phyloP scores from a whole-genome alignment of 75 land plant species.

The Selaginella moellendorffii region DNA sequence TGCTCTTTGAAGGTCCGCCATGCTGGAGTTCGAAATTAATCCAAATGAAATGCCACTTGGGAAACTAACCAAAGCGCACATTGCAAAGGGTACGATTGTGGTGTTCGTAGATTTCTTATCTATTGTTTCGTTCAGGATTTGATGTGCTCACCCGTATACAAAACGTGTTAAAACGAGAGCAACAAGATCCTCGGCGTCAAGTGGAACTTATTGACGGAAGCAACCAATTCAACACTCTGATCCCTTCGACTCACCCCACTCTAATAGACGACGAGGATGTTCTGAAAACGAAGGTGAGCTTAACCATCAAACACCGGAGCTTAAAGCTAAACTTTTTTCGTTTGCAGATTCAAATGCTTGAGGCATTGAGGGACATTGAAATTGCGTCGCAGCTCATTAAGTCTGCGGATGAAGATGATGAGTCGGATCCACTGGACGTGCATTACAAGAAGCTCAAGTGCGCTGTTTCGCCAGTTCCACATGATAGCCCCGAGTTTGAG shows the following conservation, averaged over 20 bases:
- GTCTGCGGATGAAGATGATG: slow-evolving; percentile 41
- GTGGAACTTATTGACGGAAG: slow-evolving; percentile 80
- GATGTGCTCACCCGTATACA: slow-evolving; percentile 87
- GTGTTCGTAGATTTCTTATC: not conserved
- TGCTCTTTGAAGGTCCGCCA: slow-evolving; percentile 64
- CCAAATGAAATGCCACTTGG: slow-evolving; percentile 97
- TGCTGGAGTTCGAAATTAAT: slow-evolving; percentile 98
- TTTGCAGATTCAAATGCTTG: slow-evolving; percentile 77
- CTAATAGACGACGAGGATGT: slow-evolving; percentile 58
- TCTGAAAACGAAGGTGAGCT: slow-evolving; percentile 68
- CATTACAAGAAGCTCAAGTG: slow-evolving; percentile 80
- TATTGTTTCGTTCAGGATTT: slow-evolving; percentile 41
- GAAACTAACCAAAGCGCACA: slow-evolving; percentile 82
- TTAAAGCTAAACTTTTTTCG: not conserved
- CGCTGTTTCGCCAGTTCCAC: slow-evolving; percentile 54
- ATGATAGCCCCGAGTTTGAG: slow-evolving; percentile 66
- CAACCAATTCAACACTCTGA: slow-evolving; percentile 88
- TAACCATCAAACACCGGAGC: not conserved
- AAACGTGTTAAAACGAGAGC: slow-evolving; percentile 34
- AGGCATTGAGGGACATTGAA: slow-evolving; percentile 93
- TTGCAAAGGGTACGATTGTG: slow-evolving; percentile 48
- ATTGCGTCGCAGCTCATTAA: slow-evolving; percentile 79
- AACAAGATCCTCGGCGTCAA: slow-evolving; percentile 25
- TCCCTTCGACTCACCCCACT: slow-evolving; percentile 89
- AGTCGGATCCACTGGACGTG: slow-evolving; percentile 69